Percentiles rank a stretch among this genome's conserved stretches.
phyloP scores from a whole-genome alignment of 768 basidiomycete genomes.

The Daedaleopsis sinensis region DNA sequence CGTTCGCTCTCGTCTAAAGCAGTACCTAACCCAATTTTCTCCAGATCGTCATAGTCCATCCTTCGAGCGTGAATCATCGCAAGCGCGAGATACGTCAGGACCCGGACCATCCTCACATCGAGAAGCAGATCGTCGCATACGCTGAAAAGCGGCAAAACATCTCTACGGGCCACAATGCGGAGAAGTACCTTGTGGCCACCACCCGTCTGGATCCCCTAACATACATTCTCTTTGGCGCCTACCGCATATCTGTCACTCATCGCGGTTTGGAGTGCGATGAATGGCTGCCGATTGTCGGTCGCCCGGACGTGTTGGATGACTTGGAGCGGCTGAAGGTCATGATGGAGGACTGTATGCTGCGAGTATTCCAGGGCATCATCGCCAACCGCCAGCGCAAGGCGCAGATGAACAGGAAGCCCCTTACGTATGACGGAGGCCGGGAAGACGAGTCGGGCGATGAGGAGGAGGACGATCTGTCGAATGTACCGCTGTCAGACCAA shows the following conservation, averaged over 20 bases:
- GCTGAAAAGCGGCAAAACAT: slow-evolving; percentile 84
- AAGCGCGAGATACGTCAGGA: slow-evolving; percentile 48
- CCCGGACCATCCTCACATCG: slow-evolving; percentile 29
- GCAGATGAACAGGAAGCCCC: slow-evolving; percentile 37
- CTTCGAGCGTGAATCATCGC: slow-evolving; percentile 82
- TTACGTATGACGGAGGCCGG: slow-evolving; percentile 40
- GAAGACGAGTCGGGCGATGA: slow-evolving; percentile 65
- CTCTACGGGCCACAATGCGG: slow-evolving; percentile 47
- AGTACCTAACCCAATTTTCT: slow-evolving; percentile 7
- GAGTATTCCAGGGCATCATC: slow-evolving; percentile 86
- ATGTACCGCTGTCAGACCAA: slow-evolving; percentile 58
- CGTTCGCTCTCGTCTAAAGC: not conserved
- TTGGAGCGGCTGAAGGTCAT: slow-evolving; percentile 78
- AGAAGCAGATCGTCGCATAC: slow-evolving; percentile 80
- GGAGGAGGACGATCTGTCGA: slow-evolving; percentile 45
- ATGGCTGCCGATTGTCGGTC: slow-evolving; percentile 84
- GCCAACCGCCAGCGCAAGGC: slow-evolving; percentile 36
- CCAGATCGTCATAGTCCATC: slow-evolving; percentile 79
- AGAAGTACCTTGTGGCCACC: slow-evolving; percentile 77
- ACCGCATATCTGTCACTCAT: slow-evolving; percentile 68
- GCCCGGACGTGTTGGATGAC: slow-evolving; percentile 71
- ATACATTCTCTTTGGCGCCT: slow-evolving; percentile 90
- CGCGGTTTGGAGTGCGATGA: slow-evolving; percentile 85
- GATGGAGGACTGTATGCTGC: slow-evolving; percentile 83
- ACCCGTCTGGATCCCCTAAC: slow-evolving; percentile 87